Percentiles rank a stretch among this genome's conserved stretches.
phyloP scores from a whole-genome alignment of 352 stramenopile genomes.

The Globisporangium acanthophoron region DNA sequence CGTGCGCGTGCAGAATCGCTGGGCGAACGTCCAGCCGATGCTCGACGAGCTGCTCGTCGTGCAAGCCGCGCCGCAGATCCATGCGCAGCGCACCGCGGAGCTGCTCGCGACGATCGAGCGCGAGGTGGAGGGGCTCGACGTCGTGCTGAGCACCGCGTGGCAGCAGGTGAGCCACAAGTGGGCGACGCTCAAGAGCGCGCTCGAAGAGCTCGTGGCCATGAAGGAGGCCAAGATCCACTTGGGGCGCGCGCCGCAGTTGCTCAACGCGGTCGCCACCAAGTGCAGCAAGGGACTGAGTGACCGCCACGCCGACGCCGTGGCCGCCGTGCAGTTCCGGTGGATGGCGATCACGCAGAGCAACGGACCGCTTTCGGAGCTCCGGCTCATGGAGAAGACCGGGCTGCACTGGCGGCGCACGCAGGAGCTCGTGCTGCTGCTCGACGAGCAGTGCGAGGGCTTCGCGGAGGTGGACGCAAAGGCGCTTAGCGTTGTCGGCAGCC shows the following conservation, averaged over 20 bases:
- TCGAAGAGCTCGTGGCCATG: constrained; percentile 60
- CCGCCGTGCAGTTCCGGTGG: constrained; percentile 67
- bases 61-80: constrained; percentile 38
- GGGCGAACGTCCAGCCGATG: constrained; percentile 57
- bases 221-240: constrained; percentile 56
- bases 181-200: constrained; percentile 30
- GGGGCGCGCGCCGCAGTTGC: constrained; percentile 37
- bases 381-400: constrained; percentile 58
- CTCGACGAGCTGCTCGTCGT: constrained; percentile 59
- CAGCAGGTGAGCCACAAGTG: constrained; percentile 59
- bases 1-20: constrained; percentile 57
- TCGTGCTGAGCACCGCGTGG: constrained; percentile 53
- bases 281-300: constrained; percentile 55
- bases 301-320: constrained; percentile 50
- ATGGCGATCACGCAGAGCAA: constrained; percentile 62
- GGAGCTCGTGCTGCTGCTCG: constrained; percentile 53
- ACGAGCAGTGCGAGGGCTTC: constrained; percentile 74
- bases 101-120: constrained; percentile 37
- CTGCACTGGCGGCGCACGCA: constrained; percentile 72
- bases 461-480: constrained; percentile 42
- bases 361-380: constrained; percentile 55
- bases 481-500: constrained; percentile 39
- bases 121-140: constrained; percentile 57
- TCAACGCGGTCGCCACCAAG: constrained; percentile 38
- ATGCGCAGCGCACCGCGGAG: constrained; percentile 44